Percentiles rank a stretch among this genome's conserved stretches.
Conservation (phyloP, 805 yeast genomes). For the Yarrowia porcina region DNA sequence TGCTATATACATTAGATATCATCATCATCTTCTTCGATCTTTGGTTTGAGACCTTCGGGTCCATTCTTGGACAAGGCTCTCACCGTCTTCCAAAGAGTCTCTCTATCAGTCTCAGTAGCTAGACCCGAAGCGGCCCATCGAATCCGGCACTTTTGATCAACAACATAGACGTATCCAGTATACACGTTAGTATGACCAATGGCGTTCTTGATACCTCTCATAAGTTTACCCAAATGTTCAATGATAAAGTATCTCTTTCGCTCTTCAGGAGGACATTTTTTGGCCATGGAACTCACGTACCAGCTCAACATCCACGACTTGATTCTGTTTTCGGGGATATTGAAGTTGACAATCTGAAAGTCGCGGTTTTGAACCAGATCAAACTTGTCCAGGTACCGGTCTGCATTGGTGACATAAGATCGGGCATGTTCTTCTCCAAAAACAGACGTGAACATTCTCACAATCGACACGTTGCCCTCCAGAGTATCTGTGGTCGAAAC, state of each 20-base stretch:
- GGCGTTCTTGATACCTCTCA: conserved; percentile 44
- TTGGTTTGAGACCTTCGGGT: conserved; percentile 11
- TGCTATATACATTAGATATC: conserved; percentile 21
- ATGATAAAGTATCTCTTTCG: conserved; percentile 14
- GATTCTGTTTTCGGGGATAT: conserved; percentile 67
- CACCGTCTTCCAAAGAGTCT: conserved; percentile 63
- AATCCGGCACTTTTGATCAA: conserved; percentile 70
- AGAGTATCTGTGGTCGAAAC: conserved; percentile 42
- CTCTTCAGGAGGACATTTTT: conserved; percentile 1
- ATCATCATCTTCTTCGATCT: conserved; percentile 1
- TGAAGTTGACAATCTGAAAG: conserved; percentile 72
- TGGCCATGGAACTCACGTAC: conserved; percentile 37
- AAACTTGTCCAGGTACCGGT: conserved; percentile 42
- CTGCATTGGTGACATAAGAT: conserved; percentile 53
- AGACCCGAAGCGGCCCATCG: conserved; percentile 92
- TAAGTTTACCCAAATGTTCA: conserved; percentile 14
- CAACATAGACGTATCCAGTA: conserved; percentile 77
- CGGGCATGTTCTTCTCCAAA: conserved; percentile 67
- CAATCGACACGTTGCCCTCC: conserved; percentile 54
- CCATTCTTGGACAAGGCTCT: conserved; percentile 54
- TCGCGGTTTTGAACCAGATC: conserved; percentile 43
- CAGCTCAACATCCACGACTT: conserved; percentile 63
- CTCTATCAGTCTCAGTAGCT: conserved; percentile 63
- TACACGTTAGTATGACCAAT: conserved; percentile 68
- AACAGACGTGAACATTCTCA: conserved; percentile 62